A percentile compares a stretch with the other conserved stretches of the same genome.
Evolutionary conservation across 2,329 filamentous ascomycete species (phyloP).

Genomic region (Fusarium sp.): DNA sequence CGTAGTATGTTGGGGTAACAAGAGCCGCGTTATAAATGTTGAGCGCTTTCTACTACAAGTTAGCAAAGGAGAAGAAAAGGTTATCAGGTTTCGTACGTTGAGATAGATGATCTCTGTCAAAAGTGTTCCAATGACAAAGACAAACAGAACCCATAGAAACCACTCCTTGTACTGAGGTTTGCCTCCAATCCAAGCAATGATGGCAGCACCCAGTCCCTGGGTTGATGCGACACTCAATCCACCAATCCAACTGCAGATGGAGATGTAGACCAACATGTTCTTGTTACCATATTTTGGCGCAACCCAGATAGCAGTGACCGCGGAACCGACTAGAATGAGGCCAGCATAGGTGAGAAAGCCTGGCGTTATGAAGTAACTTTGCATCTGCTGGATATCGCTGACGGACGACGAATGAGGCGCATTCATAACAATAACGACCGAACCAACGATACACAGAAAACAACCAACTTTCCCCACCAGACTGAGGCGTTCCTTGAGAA

Average conservation of each 20-base stretch:
- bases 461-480: constrained; percentile 97
- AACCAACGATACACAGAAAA: constrained; percentile 93
- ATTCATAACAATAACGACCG: constrained; percentile 93
- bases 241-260: constrained; percentile 94
- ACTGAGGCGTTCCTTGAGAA: constrained; percentile 93
- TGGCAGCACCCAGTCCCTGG: constrained; percentile 90
- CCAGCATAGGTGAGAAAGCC: constrained; percentile 89
- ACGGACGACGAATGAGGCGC: constrained; percentile 89
- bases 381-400: constrained; percentile 90
- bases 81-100: constrained; percentile 73
- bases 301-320: constrained; percentile 79
- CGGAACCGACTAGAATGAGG: constrained; percentile 79
- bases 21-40: constrained; percentile 97
- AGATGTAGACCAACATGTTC: constrained; percentile 97
- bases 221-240: constrained; percentile 95
- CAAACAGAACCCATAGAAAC: constrained; percentile 92
- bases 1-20: constrained; percentile 98
- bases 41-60: constrained; percentile 83
- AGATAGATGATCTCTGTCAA: constrained; percentile 94
- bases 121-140: constrained; percentile 90
- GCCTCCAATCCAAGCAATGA: constrained; percentile 86
- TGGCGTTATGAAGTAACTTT: constrained; percentile 84
- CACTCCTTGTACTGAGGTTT: constrained; percentile 94
- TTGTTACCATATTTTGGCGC: constrained; percentile 93
- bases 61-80: constrained; percentile 43